These are phyloP conservation scores for Lactuca saligna DNA, from an alignment of 129 eudicot genomes.

Conservation along the genomic window DNA sequence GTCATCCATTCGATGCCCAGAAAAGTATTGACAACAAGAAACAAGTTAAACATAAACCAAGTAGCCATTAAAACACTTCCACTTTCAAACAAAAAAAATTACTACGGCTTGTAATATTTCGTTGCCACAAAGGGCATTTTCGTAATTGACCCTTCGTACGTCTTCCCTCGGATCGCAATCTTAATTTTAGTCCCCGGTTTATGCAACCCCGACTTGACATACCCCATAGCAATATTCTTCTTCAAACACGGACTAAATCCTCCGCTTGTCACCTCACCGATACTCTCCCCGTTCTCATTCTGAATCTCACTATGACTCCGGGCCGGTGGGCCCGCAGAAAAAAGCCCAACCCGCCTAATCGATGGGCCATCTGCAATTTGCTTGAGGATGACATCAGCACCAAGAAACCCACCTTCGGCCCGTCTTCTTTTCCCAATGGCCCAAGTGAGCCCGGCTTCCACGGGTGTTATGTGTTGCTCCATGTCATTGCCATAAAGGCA, in stretches of 20 bases:
- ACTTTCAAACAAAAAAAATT: constrained; percentile 5
- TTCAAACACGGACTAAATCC: constrained; percentile 98
- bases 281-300: constrained; percentile 65
- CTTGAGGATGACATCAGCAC: constrained; percentile 90
- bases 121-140: constrained; percentile 99
- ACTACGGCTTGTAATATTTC: constrained; percentile 93
- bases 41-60: constrained; percentile 33
- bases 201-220: constrained; percentile 90
- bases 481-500: constrained; percentile 95
- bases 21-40: constrained; percentile 15
- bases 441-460: constrained; percentile 98
- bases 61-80: constrained; percentile 22
- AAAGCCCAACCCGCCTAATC: constrained; percentile 75
- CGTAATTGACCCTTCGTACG: constrained; percentile 71
- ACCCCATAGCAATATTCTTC: constrained; percentile 99
- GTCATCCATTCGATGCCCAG: constrained; percentile 37
- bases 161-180: constrained; percentile 73
- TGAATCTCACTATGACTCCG: constrained; percentile 94
- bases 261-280: constrained; percentile 95
- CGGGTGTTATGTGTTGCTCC: constrained; percentile 94
- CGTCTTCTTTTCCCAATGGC: constrained; percentile 96
- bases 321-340: constrained; percentile 89
- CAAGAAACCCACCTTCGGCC: constrained; percentile 97
- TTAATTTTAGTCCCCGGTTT: constrained; percentile 80
- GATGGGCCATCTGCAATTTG: constrained; percentile 87